Base-by-base conservation (phyloP, 2,329 filamentous ascomycete genomes). In the Aspergillus pseudotamarii region DNA sequence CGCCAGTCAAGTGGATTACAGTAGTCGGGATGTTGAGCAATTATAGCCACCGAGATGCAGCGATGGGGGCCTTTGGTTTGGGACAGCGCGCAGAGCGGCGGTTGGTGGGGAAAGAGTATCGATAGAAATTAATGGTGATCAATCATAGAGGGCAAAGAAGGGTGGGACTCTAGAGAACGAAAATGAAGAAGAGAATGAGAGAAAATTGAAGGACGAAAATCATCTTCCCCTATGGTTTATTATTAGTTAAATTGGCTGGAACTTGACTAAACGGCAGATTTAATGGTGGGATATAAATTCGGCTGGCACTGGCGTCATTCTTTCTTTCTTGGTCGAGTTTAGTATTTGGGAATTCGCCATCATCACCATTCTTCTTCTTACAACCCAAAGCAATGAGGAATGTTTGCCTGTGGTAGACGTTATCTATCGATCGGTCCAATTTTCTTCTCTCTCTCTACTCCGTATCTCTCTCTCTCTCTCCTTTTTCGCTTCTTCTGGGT, bases 1-100 rank as follows among this genome's bases (percentile, higher is more conserved):
- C 62, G 58, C 62, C 59, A 36, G 43, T 43, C 58, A 36, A 56
- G 62, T 64, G 62, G 64, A 57, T 43, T 64, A 62, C 62, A 63
- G 55, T 32, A 55, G 45, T 53, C 41, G 30, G 43, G 41, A 41
- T 34, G 59, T 45, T 23, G 36, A 48, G 32, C 10, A 51, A 61
- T 53, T 6, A 48, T 48, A 30, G 57, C 36, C 43, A 32, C 21
- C 19, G 14, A 46, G 56, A 45, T 58, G 26, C 36, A 30, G 55
- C 23, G 54, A 57, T 26, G 56, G 38, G 30, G 56, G 23, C 34
- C 14, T 11, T 46, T 23, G 4, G 43, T 6, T 32, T 51, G 8
- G 26, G 16, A 51, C n/a, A 51, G 48, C 26, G 48, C 45, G 45
- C 45, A 48, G 45, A 28, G 45, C 45, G 45, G 45, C 23, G 26